A percentile compares a stretch with the other conserved stretches of the same genome.
Conservation (phyloP, 1,139 yeast genomes). For the Hyphopichia wangnamkhiaoensis region DNA sequence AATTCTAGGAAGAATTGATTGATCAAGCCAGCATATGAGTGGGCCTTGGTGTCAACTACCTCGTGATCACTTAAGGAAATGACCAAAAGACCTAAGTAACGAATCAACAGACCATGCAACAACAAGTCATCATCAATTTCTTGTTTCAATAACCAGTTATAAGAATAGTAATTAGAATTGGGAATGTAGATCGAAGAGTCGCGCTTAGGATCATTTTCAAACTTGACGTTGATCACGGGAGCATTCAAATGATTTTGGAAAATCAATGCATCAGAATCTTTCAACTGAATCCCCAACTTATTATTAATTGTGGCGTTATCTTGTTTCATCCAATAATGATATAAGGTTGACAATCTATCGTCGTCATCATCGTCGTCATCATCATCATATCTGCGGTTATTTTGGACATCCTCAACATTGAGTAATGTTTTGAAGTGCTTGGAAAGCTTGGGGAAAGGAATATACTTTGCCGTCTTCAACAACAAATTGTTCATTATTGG, state of each 20-base stretch:
- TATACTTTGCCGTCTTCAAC: constrained; percentile 29
- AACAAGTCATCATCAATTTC: constrained; percentile 30
- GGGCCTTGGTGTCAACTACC: constrained; percentile 34
- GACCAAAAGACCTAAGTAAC: constrained; percentile 38
- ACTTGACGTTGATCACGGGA: constrained; percentile 39
- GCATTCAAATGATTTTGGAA: constrained; percentile 36
- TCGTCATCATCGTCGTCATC: constrained; percentile 20
- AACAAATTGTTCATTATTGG: constrained; percentile 39
- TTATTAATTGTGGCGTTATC: constrained; percentile 34
- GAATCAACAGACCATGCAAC: constrained; percentile 40
- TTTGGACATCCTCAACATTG: constrained; percentile 9
- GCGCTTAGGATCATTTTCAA: constrained; percentile 30
- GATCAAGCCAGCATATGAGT: constrained; percentile 23
- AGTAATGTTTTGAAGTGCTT: constrained; percentile 12
- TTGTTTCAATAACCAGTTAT: constrained; percentile 33
- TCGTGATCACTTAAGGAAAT: constrained; percentile 45
- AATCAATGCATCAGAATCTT: constrained; percentile 29
- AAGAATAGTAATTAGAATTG: constrained; percentile 38
- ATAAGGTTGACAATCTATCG: constrained; percentile 31
- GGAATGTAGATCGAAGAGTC: constrained; percentile 34
- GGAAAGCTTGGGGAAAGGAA: constrained; percentile 35
- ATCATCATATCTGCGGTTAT: constrained; percentile 6
- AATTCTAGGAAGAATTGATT: constrained; percentile 19
- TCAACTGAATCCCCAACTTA: constrained; percentile 27
- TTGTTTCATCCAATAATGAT: constrained; percentile 40